Evolutionary conservation across 2,329 filamentous ascomycete genomes (phyloP).

Genomic region (Mycosphaerella arachidis): DNA sequence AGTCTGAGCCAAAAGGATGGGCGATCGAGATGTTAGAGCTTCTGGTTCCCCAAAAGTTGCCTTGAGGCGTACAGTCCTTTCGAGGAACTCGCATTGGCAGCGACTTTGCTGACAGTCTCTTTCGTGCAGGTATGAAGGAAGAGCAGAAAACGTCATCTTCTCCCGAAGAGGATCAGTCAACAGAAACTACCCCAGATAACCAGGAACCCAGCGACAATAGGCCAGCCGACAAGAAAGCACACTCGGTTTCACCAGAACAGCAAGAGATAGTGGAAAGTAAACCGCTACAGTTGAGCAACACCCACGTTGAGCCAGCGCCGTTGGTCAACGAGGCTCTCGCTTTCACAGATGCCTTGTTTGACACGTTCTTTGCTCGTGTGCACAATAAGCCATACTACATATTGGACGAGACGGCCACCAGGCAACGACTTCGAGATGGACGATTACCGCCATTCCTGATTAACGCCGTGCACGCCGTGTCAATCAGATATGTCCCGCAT

Average conservation of each 20-base stretch:
- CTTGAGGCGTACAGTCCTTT: not conserved
- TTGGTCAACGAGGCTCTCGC: slow-evolving; percentile 14
- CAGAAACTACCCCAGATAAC: slow-evolving; percentile 4
- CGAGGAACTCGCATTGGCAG: not conserved
- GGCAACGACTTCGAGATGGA: slow-evolving; percentile 66
- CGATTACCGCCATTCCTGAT: slow-evolving; percentile 54
- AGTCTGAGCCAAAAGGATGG: not conserved
- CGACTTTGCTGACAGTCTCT: not conserved
- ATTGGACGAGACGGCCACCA: slow-evolving; percentile 69
- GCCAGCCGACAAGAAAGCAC: not conserved
- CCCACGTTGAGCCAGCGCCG: slow-evolving; percentile 10
- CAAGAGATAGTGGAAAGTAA: slow-evolving; percentile 7
- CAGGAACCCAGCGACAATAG: slow-evolving; percentile 5
- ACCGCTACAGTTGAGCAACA: slow-evolving; percentile 3
- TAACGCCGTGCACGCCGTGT: slow-evolving; percentile 51
- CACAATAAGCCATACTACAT: slow-evolving; percentile 81
- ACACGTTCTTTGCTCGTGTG: slow-evolving; percentile 73
- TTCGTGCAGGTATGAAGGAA: slow-evolving; percentile 49
- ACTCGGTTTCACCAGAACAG: slow-evolving; percentile 1
- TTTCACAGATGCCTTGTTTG: slow-evolving; percentile 43
- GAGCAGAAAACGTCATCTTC: slow-evolving; percentile 43
- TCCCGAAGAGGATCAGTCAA: slow-evolving; percentile 16
- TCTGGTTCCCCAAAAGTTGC: not conserved
- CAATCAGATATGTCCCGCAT: slow-evolving; percentile 63
- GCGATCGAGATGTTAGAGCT: not conserved